phyloP scores from a whole-genome alignment of 257 asterid genomes.

The Galeopsis tetrahit region DNA sequence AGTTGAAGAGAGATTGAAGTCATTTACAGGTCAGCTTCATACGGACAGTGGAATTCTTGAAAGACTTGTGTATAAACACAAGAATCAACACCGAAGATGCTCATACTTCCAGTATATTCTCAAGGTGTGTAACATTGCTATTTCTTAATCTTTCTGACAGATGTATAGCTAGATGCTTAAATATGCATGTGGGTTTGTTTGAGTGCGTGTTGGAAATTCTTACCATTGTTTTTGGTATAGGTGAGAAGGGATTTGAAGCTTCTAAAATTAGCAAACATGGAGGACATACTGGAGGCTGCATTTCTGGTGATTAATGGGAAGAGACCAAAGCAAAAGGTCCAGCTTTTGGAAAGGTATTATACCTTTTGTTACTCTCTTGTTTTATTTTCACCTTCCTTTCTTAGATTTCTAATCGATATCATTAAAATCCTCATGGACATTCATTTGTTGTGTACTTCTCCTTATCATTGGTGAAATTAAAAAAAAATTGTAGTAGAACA shows the following conservation, averaged over 20 bases:
- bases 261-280: slow-evolving; percentile 66
- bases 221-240: slow-evolving; percentile 37
- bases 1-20: slow-evolving; percentile 69
- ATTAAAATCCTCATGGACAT: background rate
- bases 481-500: slow-evolving; percentile 15
- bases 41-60: slow-evolving; percentile 78
- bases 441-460: slow-evolving; percentile 2
- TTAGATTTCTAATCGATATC: background rate
- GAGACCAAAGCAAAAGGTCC: slow-evolving; percentile 87
- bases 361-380: slow-evolving; percentile 15
- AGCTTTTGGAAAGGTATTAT: slow-evolving; percentile 74
- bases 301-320: slow-evolving; percentile 72
- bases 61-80: slow-evolving; percentile 84
- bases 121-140: slow-evolving; percentile 50
- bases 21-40: slow-evolving; percentile 63
- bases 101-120: slow-evolving; percentile 78
- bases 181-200: slow-evolving; percentile 20
- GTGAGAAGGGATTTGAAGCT: slow-evolving; percentile 89
- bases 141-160: background rate
- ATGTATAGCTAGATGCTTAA: background rate
- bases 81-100: slow-evolving; percentile 87
- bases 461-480: background rate
- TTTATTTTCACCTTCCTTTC: background rate
- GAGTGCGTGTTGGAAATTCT: slow-evolving; percentile 10
- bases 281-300: slow-evolving; percentile 67